Conservation (phyloP, 1,284 basidiomycete species). For the Ceratobasidium sp. region DNA sequence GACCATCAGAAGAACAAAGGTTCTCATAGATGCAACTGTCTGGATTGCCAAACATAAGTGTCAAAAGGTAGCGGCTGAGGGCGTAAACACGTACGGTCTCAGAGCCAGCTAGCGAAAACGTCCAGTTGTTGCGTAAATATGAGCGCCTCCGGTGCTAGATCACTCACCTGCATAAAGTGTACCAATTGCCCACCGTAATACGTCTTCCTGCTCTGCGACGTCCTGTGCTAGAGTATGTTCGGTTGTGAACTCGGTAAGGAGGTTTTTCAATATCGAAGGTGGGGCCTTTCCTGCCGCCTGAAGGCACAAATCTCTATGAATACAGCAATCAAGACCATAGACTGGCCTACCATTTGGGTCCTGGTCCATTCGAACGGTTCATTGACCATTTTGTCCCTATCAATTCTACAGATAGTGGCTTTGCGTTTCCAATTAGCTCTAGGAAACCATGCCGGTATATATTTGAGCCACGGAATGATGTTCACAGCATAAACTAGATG, state of each 20-base stretch:
- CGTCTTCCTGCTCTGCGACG: constrained; percentile 6
- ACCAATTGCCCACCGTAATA: neutral
- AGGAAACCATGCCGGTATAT: constrained; percentile 38
- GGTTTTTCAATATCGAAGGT: constrained; percentile 7
- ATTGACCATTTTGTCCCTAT: constrained; percentile 9
- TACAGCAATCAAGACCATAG: too few relatives aligned
- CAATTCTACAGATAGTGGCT: constrained; percentile 3
- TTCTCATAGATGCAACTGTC: constrained; percentile 47
- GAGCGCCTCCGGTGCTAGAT: neutral
- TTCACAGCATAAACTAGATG: too few relatives aligned
- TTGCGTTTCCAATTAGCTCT: constrained; percentile 23
- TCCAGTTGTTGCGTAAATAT: too few relatives aligned
- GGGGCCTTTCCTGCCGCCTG: constrained; percentile 32
- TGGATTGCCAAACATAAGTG: constrained; percentile 11
- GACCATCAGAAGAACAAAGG: constrained; percentile 49
- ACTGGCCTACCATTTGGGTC: neutral
- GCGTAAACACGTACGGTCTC: too few relatives aligned
- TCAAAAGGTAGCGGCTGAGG: too few relatives aligned
- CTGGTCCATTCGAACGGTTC: constrained; percentile 32
- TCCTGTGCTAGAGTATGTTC: neutral
- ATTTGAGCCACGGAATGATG: neutral
- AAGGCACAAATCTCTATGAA: too few relatives aligned
- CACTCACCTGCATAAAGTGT: constrained; percentile 8
- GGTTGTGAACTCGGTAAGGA: neutral
- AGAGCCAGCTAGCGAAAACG: too few relatives aligned